phyloP scores from a whole-genome alignment of 768 basidiomycete genomes.

The Xerocomellus amylosporus region DNA sequence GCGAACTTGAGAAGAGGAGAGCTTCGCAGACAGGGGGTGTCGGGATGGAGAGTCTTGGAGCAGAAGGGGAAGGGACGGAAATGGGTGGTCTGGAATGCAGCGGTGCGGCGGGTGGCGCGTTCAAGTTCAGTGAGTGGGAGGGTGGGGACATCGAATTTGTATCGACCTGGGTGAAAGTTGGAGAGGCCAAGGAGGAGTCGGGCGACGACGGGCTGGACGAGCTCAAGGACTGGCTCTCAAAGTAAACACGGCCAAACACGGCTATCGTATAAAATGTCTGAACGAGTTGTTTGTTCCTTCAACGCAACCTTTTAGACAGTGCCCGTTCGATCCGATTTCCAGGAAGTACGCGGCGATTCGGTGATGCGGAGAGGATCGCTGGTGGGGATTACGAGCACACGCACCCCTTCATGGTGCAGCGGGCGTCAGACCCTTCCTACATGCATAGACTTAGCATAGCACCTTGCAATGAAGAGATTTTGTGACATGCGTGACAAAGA shows the following conservation, averaged over 20 bases:
- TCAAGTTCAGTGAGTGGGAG: conserved; percentile 81
- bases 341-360: conserved; percentile 64
- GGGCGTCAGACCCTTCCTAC: conserved; percentile 71
- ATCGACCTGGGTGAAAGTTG: conserved; percentile 50
- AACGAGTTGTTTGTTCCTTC: background rate
- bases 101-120: conserved; percentile 48
- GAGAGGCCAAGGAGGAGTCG: conserved; percentile 29
- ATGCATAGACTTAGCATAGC: conserved; percentile 22
- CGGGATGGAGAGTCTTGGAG: conserved; percentile 71
- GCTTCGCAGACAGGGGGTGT: conserved; percentile 61
- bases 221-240: conserved; percentile 42
- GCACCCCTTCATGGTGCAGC: conserved; percentile 48
- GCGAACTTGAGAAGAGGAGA: conserved; percentile 79
- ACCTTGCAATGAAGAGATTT: background rate
- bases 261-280: conserved; percentile 11
- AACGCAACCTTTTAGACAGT: conserved; percentile 73
- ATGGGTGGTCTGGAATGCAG: conserved; percentile 74
- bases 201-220: conserved; percentile 39
- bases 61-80: conserved; percentile 60
- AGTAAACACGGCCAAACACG: conserved; percentile 32
- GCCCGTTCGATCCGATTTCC: conserved; percentile 48
- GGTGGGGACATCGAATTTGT: conserved; percentile 74
- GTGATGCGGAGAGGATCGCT: conserved; percentile 58
- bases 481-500: conserved; percentile 2
- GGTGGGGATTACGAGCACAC: conserved; percentile 63